Percentiles rank a stretch among this genome's conserved stretches.
Conservation (phyloP, 345 rosid species). For the Alliaria petiolata region DNA sequence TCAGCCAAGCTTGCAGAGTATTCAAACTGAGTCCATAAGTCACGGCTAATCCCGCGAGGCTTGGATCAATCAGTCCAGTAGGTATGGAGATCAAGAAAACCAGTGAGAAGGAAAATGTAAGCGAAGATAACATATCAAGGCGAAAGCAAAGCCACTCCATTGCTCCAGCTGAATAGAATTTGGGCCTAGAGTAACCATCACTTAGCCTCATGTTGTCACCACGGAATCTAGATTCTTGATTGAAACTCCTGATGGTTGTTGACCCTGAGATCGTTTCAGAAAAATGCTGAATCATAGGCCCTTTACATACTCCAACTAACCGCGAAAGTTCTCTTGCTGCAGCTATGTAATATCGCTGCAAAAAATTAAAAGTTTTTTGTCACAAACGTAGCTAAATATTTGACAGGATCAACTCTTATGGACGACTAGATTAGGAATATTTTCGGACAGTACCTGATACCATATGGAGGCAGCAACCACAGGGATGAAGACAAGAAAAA, state of each 20-base stretch:
- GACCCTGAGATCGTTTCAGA: conserved; percentile 79
- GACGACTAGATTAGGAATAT: background rate
- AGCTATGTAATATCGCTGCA: conserved; percentile 69
- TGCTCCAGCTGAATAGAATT: conserved; percentile 56
- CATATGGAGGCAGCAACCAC: conserved; percentile 55
- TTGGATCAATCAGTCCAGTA: conserved; percentile 57
- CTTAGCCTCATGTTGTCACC: conserved; percentile 50
- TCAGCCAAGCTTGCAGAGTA: conserved; percentile 58
- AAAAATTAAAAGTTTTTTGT: conserved; percentile 3
- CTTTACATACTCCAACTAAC: conserved; percentile 74
- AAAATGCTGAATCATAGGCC: conserved; percentile 82
- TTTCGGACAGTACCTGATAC: conserved; percentile 62
- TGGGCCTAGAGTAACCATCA: conserved; percentile 68
- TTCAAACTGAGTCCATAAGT: conserved; percentile 82
- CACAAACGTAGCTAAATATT: background rate
- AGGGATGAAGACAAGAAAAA: conserved; percentile 70
- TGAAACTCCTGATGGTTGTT: conserved; percentile 78
- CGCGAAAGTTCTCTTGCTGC: conserved; percentile 72
- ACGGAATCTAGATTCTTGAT: conserved; percentile 66
- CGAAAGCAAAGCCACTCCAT: conserved; percentile 91
- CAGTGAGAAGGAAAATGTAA: conserved; percentile 70
- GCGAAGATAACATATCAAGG: conserved; percentile 57
- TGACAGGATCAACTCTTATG: conserved; percentile 1
- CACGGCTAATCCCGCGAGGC: conserved; percentile 85
- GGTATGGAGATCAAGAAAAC: conserved; percentile 64